A percentile compares a stretch with the other conserved stretches of the same genome.
phyloP scores from a whole-genome alignment of 2,329 filamentous ascomycete species.

The Clathrospora elynae region DNA sequence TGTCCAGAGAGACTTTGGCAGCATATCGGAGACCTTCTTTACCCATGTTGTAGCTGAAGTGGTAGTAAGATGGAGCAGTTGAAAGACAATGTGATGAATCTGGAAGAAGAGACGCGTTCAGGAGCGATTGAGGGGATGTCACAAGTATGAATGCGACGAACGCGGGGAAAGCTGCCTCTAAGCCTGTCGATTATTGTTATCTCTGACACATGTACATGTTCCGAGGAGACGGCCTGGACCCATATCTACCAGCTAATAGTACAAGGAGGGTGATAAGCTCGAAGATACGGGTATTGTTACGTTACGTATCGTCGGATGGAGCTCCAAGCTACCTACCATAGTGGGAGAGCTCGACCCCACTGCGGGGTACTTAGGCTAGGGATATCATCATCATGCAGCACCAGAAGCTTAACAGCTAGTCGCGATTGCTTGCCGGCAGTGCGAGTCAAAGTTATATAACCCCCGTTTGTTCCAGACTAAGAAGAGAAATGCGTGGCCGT shows the following conservation, averaged over 20 bases:
- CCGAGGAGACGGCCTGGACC: conserved; percentile 17
- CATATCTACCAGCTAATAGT: conserved; percentile 13
- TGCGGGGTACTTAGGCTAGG: conserved; percentile 36
- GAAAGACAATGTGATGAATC: neutral
- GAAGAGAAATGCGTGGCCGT: neutral
- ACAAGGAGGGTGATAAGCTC: conserved; percentile 44
- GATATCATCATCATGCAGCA: conserved; percentile 33
- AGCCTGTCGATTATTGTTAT: conserved; percentile 27
- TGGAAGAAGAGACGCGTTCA: neutral
- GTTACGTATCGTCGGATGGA: conserved; percentile 43
- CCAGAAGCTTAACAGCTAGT: conserved; percentile 6
- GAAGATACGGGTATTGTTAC: conserved; percentile 39
- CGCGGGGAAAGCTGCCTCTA: conserved; percentile 23
- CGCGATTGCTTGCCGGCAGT: conserved; percentile 11
- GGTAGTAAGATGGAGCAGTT: neutral
- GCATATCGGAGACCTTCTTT: conserved; percentile 68
- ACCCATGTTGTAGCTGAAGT: conserved; percentile 48
- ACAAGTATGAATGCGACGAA: conserved; percentile 19
- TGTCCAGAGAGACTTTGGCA: conserved; percentile 74
- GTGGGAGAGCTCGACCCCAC: conserved; percentile 37
- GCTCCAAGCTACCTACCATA: conserved; percentile 27
- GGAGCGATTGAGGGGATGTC: conserved; percentile 9
- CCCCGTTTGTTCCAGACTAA: conserved; percentile 1
- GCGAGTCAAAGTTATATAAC: conserved; percentile 8
- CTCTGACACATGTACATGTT: conserved; percentile 19